Conservation (phyloP, 768 basidiomycete species). For the Filobasidium floriforme region DNA sequence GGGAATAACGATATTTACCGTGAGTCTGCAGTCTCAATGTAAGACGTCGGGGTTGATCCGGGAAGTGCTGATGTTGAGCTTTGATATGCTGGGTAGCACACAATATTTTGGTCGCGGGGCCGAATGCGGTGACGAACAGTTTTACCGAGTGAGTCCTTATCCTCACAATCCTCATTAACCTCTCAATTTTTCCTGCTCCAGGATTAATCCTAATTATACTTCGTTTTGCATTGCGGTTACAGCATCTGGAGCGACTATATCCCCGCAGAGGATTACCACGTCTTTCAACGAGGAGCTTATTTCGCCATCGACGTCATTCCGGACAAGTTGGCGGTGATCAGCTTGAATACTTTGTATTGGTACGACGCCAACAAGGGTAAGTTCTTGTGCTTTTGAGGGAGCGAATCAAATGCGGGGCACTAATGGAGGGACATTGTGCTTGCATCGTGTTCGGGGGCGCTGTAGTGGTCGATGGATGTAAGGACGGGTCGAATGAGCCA, state of each 20-base stretch:
- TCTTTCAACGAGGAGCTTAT: constrained; percentile 82
- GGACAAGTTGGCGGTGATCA: constrained; percentile 65
- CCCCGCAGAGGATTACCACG: constrained; percentile 67
- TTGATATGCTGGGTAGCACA: constrained; percentile 56
- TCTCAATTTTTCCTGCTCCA: too few relatives aligned
- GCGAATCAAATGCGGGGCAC: too few relatives aligned
- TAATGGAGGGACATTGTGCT: too few relatives aligned
- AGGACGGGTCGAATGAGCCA: constrained; percentile 60
- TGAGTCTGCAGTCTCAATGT: constrained; percentile 46
- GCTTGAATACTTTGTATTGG: constrained; percentile 84
- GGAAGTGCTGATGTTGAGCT: constrained; percentile 47
- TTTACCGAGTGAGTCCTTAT: constrained; percentile 56
- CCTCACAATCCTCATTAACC: background rate
- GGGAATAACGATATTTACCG: constrained; percentile 92
- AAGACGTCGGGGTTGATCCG: constrained; percentile 22
- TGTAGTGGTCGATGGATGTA: constrained; percentile 69
- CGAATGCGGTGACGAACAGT: constrained; percentile 48
- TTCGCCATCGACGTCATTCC: constrained; percentile 73
- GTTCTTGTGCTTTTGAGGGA: too few relatives aligned
- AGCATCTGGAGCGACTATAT: constrained; percentile 78
- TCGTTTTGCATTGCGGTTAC: constrained; percentile 17
- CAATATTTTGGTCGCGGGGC: constrained; percentile 47
- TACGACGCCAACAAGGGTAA: constrained; percentile 80
- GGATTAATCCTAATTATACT: too few relatives aligned
- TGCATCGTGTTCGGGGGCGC: too few relatives aligned